These are phyloP conservation scores for Penicillium nordicum DNA, from an alignment of 2,329 filamentous ascomycete genomes.

Conservation along the genomic window DNA sequence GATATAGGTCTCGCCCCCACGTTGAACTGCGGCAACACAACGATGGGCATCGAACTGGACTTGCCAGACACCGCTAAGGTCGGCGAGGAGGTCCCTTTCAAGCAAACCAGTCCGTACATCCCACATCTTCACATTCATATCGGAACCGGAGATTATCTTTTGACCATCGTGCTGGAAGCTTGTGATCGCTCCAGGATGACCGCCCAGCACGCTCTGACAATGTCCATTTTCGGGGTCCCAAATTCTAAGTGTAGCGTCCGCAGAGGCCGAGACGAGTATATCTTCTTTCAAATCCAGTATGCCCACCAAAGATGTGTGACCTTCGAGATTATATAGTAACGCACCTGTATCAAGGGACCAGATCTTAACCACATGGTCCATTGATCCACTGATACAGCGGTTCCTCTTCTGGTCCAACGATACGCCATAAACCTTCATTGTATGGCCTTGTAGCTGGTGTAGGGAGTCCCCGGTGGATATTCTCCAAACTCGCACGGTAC, in stretches of 20 bases:
- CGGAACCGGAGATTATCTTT: conserved; percentile 93
- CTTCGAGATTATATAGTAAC: conserved; percentile 84
- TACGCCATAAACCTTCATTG: conserved; percentile 93
- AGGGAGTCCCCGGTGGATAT: conserved; percentile 90
- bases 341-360: conserved; percentile 88
- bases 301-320: conserved; percentile 89
- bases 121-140: conserved; percentile 98
- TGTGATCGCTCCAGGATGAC: conserved; percentile 94
- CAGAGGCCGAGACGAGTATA: conserved; percentile 87
- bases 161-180: conserved; percentile 97
- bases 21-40: conserved; percentile 93
- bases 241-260: conserved; percentile 89
- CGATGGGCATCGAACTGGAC: conserved; percentile 93
- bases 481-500: conserved; percentile 90
- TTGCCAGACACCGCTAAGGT: conserved; percentile 97
- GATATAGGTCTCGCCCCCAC: conserved; percentile 86
- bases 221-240: conserved; percentile 94
- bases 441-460: conserved; percentile 80
- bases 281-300: conserved; percentile 85
- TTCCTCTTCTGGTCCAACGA: conserved; percentile 88
- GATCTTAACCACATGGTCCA: conserved; percentile 97
- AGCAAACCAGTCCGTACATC: conserved; percentile 89
- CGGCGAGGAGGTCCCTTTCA: conserved; percentile 85
- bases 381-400: conserved; percentile 94
- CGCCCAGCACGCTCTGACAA: conserved; percentile 83